These are phyloP conservation scores for Coelastrella sp. DNA, from an alignment of 139 green algal species.

Conservation along the genomic window DNA sequence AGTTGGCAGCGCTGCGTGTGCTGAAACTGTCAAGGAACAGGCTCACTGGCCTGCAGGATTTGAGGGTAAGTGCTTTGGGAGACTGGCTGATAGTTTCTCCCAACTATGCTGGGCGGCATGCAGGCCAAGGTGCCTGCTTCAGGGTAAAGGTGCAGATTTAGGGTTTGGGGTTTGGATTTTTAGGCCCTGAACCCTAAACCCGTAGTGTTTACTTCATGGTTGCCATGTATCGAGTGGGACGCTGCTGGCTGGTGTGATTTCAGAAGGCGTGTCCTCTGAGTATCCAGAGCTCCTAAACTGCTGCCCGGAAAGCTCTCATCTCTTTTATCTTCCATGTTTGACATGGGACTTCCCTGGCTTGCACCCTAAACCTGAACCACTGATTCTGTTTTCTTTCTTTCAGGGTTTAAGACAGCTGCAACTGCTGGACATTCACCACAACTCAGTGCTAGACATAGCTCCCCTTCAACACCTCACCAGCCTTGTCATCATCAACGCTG, in stretches of 20 bases:
- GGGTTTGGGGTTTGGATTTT: no score
- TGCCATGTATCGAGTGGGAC: no score
- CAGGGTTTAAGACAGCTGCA: neutral
- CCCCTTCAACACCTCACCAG: neutral
- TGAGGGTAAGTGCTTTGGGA: slow-evolving; percentile 3
- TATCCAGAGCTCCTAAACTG: neutral
- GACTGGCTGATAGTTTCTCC: no score
- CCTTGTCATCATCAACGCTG: neutral
- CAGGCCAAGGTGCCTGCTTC: no score
- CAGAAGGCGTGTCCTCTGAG: neutral
- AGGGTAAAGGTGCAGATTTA: no score
- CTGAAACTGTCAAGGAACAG: slow-evolving; percentile 24
- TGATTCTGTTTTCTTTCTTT: neutral
- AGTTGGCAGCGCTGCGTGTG: neutral
- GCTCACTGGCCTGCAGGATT: neutral
- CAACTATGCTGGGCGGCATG: no score
- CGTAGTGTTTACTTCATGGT: no score
- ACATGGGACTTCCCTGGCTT: neutral
- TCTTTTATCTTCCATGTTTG: neutral
- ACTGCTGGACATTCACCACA: neutral
- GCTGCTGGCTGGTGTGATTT: neutral
- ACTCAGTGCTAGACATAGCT: neutral
- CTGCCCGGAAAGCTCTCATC: neutral
- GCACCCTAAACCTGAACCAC: neutral
- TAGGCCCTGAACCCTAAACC: no score